phyloP scores from a whole-genome alignment of 2,329 filamentous ascomycete genomes.

The Xylaria sp. region DNA sequence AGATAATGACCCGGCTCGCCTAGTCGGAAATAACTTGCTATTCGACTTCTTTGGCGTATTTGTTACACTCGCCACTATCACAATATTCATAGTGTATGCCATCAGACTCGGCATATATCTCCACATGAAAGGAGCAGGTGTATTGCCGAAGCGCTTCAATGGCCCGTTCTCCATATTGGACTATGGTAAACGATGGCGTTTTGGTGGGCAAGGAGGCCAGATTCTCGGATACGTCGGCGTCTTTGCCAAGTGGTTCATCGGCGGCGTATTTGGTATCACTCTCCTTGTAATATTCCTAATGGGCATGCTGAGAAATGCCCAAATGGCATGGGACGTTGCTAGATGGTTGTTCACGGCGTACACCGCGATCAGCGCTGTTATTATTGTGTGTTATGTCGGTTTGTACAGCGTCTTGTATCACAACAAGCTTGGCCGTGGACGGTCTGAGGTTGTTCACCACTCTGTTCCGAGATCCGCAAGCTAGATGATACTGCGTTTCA shows the following conservation, averaged over 20 bases:
- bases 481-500: no score
- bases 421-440: background rate
- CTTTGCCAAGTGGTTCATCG: background rate
- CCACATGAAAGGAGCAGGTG: background rate
- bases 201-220: background rate
- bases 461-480: background rate
- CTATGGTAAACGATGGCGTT: conserved; percentile 6
- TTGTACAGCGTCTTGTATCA: background rate
- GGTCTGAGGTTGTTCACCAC: background rate
- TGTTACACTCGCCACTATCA: background rate
- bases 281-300: conserved; percentile 2
- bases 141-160: background rate
- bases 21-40: conserved; percentile 3
- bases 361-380: background rate
- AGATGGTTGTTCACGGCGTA: background rate
- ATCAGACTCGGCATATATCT: background rate
- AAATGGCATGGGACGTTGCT: background rate
- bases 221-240: background rate
- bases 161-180: conserved; percentile 7
- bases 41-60: conserved; percentile 9
- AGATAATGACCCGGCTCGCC: background rate
- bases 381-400: background rate
- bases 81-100: conserved; percentile 2
- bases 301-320: conserved; percentile 7
- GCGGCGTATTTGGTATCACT: background rate